phyloP scores from a whole-genome alignment of 2,329 filamentous ascomycete genomes.

The Cladosporium sp. region DNA sequence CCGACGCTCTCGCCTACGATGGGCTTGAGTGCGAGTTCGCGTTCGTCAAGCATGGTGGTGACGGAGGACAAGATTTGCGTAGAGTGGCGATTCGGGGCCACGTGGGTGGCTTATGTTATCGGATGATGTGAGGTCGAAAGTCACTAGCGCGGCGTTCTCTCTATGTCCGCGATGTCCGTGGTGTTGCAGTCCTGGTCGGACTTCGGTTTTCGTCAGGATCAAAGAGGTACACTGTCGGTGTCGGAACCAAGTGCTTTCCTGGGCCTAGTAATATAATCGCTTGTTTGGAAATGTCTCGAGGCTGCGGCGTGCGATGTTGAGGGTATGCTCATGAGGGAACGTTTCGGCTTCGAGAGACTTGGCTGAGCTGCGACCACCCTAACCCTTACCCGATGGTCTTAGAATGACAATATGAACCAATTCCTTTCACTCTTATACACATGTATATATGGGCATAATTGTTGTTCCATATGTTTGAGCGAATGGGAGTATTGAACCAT shows the following conservation, averaged over 20 bases:
- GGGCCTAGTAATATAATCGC: background rate
- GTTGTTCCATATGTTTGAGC: too few species aligned
- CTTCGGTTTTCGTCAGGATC: background rate
- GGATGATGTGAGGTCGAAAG: slow-evolving; percentile 1
- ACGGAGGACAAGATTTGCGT: background rate
- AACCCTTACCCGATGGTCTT: background rate
- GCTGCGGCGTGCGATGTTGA: background rate
- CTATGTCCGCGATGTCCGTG: background rate
- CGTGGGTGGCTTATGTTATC: slow-evolving; percentile 11
- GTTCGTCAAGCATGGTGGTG: slow-evolving; percentile 66
- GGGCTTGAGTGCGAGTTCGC: slow-evolving; percentile 72
- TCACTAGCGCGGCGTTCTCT: background rate
- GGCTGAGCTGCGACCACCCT: background rate
- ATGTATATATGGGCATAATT: too few species aligned
- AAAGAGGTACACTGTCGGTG: background rate
- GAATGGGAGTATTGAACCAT: too few species aligned
- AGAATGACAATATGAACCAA: background rate
- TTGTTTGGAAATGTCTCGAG: background rate
- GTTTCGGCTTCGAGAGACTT: background rate
- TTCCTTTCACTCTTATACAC: background rate
- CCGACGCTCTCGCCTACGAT: slow-evolving; percentile 77
- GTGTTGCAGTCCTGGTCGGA: background rate
- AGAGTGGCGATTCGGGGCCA: background rate
- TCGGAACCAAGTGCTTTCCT: background rate
- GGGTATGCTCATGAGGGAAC: background rate